Percentiles rank a stretch among this genome's conserved stretches.
Evolutionary conservation across 257 asterid genomes (phyloP).

Genomic region (Ophiorrhiza pumila): DNA sequence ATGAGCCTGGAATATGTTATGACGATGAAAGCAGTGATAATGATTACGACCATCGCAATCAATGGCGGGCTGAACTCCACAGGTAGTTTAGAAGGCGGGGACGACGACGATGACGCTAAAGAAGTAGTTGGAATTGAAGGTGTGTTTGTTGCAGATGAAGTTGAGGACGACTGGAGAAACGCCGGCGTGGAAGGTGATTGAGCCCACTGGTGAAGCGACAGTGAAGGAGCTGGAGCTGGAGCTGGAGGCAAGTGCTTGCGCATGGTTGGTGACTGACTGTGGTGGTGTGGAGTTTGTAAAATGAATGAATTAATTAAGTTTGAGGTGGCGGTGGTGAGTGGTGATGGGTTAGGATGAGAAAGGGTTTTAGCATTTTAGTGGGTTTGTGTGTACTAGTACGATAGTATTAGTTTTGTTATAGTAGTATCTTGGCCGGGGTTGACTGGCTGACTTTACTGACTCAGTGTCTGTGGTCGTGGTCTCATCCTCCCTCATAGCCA

Average conservation of each 20-base stretch:
- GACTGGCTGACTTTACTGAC: background rate
- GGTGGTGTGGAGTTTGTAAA: background rate
- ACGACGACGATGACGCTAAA: conserved; percentile 23
- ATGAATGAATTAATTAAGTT: no score
- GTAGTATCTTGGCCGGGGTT: background rate
- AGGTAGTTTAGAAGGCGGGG: conserved; percentile 59
- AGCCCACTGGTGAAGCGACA: conserved; percentile 26
- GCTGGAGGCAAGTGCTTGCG: conserved; percentile 38
- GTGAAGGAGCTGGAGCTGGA: conserved; percentile 37
- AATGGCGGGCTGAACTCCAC: conserved; percentile 91
- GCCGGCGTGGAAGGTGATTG: conserved; percentile 10
- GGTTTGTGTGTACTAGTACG: background rate
- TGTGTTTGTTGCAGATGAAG: conserved; percentile 11
- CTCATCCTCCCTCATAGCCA: no score
- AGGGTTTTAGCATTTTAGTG: background rate
- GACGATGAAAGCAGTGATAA: conserved; percentile 78
- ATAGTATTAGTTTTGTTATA: no score
- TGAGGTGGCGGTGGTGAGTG: background rate
- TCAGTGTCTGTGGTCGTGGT: no score
- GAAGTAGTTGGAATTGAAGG: conserved; percentile 17
- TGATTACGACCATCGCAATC: conserved; percentile 83
- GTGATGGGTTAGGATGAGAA: background rate
- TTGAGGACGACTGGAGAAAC: background rate
- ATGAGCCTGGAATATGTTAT: conserved; percentile 88
- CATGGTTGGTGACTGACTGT: conserved; percentile 27